Conservation (phyloP, 2,329 filamentous ascomycete genomes). For the Drechslerella dactyloides region DNA sequence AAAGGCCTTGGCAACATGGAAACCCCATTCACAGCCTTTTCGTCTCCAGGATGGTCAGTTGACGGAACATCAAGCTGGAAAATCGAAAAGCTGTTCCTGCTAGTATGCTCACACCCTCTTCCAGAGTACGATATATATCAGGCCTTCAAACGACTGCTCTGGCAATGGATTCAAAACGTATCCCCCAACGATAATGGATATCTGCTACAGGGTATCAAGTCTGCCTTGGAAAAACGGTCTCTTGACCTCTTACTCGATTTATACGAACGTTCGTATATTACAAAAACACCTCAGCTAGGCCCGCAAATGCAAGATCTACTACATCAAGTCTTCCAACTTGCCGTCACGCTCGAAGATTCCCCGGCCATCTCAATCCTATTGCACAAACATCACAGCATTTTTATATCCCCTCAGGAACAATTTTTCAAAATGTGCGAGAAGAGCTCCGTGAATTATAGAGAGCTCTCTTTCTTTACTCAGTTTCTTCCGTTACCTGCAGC, state of each 20-base stretch:
- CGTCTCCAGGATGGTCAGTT: constrained; percentile 11
- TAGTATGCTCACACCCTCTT: not conserved
- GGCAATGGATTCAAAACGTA: not conserved
- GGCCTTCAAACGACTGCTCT: not conserved
- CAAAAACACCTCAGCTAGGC: not conserved
- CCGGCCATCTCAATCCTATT: not conserved
- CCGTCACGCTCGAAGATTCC: not conserved
- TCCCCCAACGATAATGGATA: not conserved
- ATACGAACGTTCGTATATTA: not conserved
- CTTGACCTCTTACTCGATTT: not conserved
- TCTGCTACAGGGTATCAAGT: constrained; percentile 9
- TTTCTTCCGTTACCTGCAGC: constrained; percentile 12
- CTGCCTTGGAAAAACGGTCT: not conserved
- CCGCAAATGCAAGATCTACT: not conserved
- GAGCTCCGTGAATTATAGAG: not conserved
- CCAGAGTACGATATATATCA: not conserved
- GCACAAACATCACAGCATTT: not conserved
- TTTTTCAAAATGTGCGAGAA: not conserved
- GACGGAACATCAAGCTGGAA: constrained; percentile 11
- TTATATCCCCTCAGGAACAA: too few species aligned
- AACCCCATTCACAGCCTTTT: too few species aligned
- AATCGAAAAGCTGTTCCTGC: constrained; percentile 14
- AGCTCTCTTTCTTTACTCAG: not conserved
- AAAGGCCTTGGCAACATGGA: not conserved
- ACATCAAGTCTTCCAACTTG: not conserved